These are phyloP conservation scores for Lyophyllum shimeji DNA, from an alignment of 768 basidiomycete species.

Conservation along the genomic window DNA sequence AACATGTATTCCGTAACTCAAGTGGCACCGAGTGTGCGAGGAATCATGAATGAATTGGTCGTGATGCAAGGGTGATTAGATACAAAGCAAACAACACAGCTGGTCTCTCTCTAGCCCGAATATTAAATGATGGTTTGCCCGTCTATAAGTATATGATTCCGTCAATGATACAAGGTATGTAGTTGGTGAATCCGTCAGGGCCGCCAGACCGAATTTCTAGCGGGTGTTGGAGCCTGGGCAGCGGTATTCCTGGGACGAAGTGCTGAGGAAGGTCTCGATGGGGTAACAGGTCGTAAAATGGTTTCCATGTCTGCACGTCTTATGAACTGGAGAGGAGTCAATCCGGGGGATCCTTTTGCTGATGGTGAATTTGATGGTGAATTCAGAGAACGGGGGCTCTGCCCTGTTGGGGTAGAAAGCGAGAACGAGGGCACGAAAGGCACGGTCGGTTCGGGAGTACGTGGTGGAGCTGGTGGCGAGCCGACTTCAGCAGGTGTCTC, in stretches of 20 bases:
- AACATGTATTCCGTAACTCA: neutral
- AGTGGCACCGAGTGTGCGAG: neutral
- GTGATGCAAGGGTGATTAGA: conserved; percentile 2
- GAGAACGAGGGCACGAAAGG: conserved; percentile 67
- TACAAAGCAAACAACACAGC: conserved; percentile 7
- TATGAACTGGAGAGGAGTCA: conserved; percentile 83
- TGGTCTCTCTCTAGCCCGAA: neutral
- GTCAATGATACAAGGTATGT: conserved; percentile 9
- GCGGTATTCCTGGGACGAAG: conserved; percentile 38
- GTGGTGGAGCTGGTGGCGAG: conserved; percentile 31
- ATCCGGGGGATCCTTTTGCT: conserved; percentile 63
- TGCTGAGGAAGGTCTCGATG: conserved; percentile 51
- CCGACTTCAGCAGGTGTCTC: conserved; percentile 46
- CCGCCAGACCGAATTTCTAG: conserved; percentile 62
- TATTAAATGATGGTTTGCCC: conserved; percentile 2
- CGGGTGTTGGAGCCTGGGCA: conserved; percentile 42
- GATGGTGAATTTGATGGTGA: conserved; percentile 42
- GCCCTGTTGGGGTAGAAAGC: conserved; percentile 55
- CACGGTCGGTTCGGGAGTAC: conserved; percentile 66
- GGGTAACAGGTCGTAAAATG: conserved; percentile 57
- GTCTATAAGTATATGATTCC: neutral
- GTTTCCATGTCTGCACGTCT: conserved; percentile 70
- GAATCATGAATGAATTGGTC: neutral
- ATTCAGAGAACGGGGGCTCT: conserved; percentile 49
- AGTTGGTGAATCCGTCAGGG: conserved; percentile 38